Evolutionary conservation across 202 grass and related monocot species (phyloP), one percentile per base, ranked within the genome.

Genomic region (Sporobolus alterniflorus): DNA sequence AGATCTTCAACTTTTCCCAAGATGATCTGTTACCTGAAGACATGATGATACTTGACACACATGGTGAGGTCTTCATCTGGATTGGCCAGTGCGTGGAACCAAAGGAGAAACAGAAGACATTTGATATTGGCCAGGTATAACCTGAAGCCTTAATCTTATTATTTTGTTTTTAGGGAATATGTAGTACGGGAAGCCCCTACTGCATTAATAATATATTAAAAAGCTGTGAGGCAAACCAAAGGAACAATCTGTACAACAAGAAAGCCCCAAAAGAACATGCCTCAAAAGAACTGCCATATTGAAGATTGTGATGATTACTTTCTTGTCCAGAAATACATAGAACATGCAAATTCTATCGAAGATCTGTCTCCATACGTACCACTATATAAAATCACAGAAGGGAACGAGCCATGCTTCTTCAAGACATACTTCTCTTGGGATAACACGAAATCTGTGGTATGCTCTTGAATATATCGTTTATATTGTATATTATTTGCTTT

Each of bases 21-120:
- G 95, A 98, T 90, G 95, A 98, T 95, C 86, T 98, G 76, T 92
- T 98, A 89, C 93, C 95, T 34, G 95, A 98, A 89, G 95, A 98
- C 68, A 90, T 95, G 71, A 79, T 95, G 92, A 88, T 98, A 90
- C 84, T 98, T 61, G 95, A 98, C 50, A 95, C 95, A 65, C 92
- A 93, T 70, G 90, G 86, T 80, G 95, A 98, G 79, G 87, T 93
- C 44, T 93, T 98, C 84, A 78, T 98, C 85, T 98, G 95, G 95
- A 78, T 98, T 69, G 95, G 95, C 81, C 86, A 95, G 41, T 91
- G 74, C 0, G 90, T 98, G 47, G 95, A 93, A 84, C 62, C 92
- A 48, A 98, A 91, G 84, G 95, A 98, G 88, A 39, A 39, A 39
- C 36, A 39, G 8, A 39, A 39, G 36, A 8, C 36, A 39, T 39